Evolutionary conservation across 2,329 filamentous ascomycete genomes (phyloP).

Genomic region (Colletotrichum orbiculare): DNA sequence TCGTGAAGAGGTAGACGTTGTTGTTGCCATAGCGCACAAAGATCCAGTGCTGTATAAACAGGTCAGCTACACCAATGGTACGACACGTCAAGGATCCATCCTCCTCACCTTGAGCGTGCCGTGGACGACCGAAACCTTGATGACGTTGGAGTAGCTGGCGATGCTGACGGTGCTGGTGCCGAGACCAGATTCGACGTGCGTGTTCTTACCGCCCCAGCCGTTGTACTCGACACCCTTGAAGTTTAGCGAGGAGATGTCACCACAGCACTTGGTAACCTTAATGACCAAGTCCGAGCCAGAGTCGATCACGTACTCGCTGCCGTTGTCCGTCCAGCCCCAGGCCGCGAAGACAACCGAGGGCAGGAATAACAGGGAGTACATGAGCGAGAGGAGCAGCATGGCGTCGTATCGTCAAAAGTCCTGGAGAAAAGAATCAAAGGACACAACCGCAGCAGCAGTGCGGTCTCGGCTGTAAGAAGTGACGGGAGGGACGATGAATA

Average conservation of each 20-base stretch:
- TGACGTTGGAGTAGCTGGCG: slow-evolving; percentile 44
- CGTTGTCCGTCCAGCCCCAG: slow-evolving; percentile 53
- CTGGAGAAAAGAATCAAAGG: neutral
- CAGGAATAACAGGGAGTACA: slow-evolving; percentile 43
- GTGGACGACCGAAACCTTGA: slow-evolving; percentile 48
- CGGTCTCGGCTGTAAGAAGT: slow-evolving; percentile 14
- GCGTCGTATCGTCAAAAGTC: neutral
- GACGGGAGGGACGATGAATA: neutral
- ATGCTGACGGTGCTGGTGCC: slow-evolving; percentile 46
- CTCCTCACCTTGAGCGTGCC: slow-evolving; percentile 43
- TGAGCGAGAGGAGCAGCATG: slow-evolving; percentile 43
- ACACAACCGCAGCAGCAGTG: slow-evolving; percentile 16
- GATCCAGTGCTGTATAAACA: slow-evolving; percentile 42
- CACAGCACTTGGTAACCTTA: slow-evolving; percentile 48
- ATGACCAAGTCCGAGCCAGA: slow-evolving; percentile 46
- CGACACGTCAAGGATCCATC: too few relatives aligned
- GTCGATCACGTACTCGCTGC: slow-evolving; percentile 51
- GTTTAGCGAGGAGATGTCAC: slow-evolving; percentile 48
- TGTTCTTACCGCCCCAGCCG: slow-evolving; percentile 44
- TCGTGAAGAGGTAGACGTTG: slow-evolving; percentile 55
- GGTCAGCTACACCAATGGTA: too few relatives aligned
- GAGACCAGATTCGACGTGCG: slow-evolving; percentile 46
- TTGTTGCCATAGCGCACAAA: slow-evolving; percentile 48
- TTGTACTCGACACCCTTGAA: slow-evolving; percentile 48
- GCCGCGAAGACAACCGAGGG: slow-evolving; percentile 47